Conservation (phyloP, 768 basidiomycete genomes). For the Xanthoconium purpureum region DNA sequence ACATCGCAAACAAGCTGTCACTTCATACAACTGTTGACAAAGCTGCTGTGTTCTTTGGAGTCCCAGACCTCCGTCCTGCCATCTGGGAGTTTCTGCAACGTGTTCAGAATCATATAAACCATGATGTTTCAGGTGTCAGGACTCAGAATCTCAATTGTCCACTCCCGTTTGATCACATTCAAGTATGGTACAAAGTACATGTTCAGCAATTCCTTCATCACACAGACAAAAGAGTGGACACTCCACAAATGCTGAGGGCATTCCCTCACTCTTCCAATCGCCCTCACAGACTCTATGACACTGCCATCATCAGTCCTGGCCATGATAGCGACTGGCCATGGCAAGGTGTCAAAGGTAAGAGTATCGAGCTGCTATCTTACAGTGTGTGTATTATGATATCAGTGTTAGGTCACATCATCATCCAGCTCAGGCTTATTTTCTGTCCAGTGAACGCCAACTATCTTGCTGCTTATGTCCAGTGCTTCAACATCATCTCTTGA, state of each 20-base stretch:
- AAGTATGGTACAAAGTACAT: not conserved
- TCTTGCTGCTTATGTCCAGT: too few relatives aligned
- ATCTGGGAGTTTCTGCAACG: not conserved
- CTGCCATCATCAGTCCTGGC: not conserved
- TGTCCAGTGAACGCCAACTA: not conserved
- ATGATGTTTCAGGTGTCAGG: not conserved
- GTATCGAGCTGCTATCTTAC: not conserved
- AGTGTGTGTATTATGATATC: not conserved
- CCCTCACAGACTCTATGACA: not conserved
- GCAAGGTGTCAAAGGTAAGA: not conserved
- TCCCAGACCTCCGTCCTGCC: not conserved
- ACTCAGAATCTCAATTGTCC: not conserved
- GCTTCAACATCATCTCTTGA: too few relatives aligned
- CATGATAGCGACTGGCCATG: too few relatives aligned
- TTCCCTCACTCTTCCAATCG: not conserved
- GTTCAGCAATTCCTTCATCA: too few relatives aligned
- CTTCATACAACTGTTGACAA: not conserved
- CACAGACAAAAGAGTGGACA: not conserved
- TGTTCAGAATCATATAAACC: not conserved
- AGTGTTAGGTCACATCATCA: not conserved
- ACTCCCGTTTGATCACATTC: not conserved
- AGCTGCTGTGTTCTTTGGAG: not conserved
- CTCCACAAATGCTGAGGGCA: not conserved
- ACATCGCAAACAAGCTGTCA: not conserved
- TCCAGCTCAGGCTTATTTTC: not conserved